These are phyloP conservation scores for Knoxia roxburghii DNA, from an alignment of 257 asterid genomes.

Conservation along the genomic window DNA sequence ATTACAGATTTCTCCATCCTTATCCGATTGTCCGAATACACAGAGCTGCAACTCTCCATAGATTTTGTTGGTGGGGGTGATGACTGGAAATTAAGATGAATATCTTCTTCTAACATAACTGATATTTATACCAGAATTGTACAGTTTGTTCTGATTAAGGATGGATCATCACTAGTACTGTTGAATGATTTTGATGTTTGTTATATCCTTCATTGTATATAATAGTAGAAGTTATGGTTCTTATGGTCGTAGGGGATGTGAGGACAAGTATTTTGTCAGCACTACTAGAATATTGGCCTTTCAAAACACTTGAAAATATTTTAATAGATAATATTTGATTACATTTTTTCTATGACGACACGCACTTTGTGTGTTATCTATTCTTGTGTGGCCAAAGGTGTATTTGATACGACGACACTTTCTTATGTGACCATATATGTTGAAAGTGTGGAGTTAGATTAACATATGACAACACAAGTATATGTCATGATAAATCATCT, in stretches of 20 bases:
- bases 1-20: neutral
- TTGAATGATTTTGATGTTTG: slow-evolving; percentile 7
- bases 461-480: no score
- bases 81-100: neutral
- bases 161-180: neutral
- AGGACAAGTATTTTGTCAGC: no score
- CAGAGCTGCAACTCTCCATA: neutral
- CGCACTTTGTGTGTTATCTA: no score
- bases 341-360: no score
- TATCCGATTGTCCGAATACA: neutral
- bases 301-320: no score
- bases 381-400: no score
- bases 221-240: neutral
- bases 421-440: no score
- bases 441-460: no score
- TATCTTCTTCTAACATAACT: slow-evolving; percentile 4
- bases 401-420: no score
- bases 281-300: no score
- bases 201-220: slow-evolving; percentile 10
- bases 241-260: neutral
- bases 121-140: slow-evolving; percentile 8
- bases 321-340: no score
- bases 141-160: neutral
- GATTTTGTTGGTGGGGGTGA: neutral
- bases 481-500: no score